Evolutionary conservation across 23 red algal genomes (phyloP).

Genomic region (Agarophyton chilense): DNA sequence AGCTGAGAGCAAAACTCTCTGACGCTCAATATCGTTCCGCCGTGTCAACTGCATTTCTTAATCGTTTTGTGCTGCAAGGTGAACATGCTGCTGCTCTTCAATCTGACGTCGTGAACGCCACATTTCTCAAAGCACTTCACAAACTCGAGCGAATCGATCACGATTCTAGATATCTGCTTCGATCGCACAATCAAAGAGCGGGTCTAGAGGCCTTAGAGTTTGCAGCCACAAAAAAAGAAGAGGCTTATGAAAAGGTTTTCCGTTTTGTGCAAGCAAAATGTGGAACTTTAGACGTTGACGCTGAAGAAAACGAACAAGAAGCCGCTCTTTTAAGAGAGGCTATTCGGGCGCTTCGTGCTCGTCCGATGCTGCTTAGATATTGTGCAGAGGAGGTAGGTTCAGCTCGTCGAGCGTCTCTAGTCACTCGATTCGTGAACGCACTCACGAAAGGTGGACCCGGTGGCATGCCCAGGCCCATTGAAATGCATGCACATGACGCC

Average conservation of each 20-base stretch:
- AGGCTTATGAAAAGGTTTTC: slow-evolving; percentile 84
- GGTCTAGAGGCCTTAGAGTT: slow-evolving; percentile 74
- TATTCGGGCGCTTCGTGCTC: slow-evolving; percentile 69
- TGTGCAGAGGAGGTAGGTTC: slow-evolving; percentile 83
- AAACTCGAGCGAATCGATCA: slow-evolving; percentile 71
- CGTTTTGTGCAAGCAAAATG: slow-evolving; percentile 80
- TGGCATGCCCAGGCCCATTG: slow-evolving; percentile 78
- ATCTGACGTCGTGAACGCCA: slow-evolving; percentile 27
- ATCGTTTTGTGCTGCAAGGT: slow-evolving; percentile 59
- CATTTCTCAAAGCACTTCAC: slow-evolving; percentile 63
- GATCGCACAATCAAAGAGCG: slow-evolving; percentile 47
- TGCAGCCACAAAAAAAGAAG: slow-evolving; percentile 82
- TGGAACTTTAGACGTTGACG: slow-evolving; percentile 72
- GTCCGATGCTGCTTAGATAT: slow-evolving; percentile 70
- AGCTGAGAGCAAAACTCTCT: slow-evolving; percentile 53
- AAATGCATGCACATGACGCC: slow-evolving; percentile 85
- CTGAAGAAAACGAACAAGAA: slow-evolving; percentile 68
- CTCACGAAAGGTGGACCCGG: slow-evolving; percentile 75
- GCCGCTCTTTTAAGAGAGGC: slow-evolving; percentile 64
- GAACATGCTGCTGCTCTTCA: slow-evolving; percentile 51
- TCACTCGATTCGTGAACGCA: slow-evolving; percentile 75
- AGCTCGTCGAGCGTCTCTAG: slow-evolving; percentile 74
- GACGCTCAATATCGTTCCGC: slow-evolving; percentile 37
- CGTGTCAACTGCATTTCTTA: slow-evolving; percentile 64
- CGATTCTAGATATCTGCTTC: slow-evolving; percentile 52